Base-by-base conservation (phyloP, 306 rosid genomes). In the Citrullus colocynthis region DNA sequence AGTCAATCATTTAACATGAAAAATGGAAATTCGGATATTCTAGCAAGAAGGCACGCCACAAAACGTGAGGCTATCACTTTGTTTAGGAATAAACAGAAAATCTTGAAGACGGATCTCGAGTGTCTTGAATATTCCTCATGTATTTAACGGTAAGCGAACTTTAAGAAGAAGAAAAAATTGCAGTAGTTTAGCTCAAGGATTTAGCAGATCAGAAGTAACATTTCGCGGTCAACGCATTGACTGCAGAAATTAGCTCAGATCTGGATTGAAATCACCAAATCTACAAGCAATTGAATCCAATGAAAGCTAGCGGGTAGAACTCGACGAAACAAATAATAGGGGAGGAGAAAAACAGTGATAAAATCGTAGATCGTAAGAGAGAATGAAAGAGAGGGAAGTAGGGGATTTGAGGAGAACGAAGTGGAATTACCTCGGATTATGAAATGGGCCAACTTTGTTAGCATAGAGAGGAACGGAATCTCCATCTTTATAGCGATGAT, bases 361-460 rank as follows among this genome's bases (percentile, higher is more conserved):
- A 57, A 69, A 24, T 55, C 15, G 24, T 12, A 48, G 77, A 67
- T 34, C n/a, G 18, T 28, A 45, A 10, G 21, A 15, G 48, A 48
- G 48, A 21, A 65, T 56, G 55, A 20, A 55, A 9, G 16, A 30
- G 55, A 39, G 24, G 63, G 42, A 74, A 37, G 37, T 10, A 13
- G 13, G 39, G 52, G 45, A 7, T 2, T 3, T 2, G 13, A 32
- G 30, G 78, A 71, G 70, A 49, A 41, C 59, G 69, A 24, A 0
- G 32, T 52, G 11, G 34, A 24, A 80, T 78, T 63, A 85, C 90
- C 90, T 87, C 52, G 90, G 90, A 70, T 85, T 87, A 72, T 87
- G 90, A 80, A 85, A 87, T 3, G 90, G 90, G 2, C 90, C 90
- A 21, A 87, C 87, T 84, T 87, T 87, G 80, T 83, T 85, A 49